Conservation (phyloP, 176 grass and related monocot genomes). For the Aegilops umbellulata region DNA sequence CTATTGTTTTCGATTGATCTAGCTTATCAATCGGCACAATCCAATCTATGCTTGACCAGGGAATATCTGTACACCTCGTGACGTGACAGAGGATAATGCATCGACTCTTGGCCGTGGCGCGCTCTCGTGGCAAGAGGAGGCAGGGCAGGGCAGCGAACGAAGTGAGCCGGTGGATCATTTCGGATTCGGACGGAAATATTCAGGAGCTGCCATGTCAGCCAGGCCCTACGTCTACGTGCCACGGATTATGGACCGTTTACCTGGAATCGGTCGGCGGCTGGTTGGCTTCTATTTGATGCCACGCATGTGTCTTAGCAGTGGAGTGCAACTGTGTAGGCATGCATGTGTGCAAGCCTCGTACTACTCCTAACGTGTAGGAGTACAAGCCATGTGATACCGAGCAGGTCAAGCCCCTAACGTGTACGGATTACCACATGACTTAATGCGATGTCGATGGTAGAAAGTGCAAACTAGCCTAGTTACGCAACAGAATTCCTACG, state of each 20-base stretch:
- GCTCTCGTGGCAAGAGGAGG: background rate
- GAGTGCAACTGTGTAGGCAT: background rate
- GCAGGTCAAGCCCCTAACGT: background rate
- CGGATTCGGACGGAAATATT: background rate
- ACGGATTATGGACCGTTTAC: background rate
- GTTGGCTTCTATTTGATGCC: background rate
- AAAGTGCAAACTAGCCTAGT: background rate
- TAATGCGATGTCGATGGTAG: background rate
- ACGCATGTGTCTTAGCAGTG: background rate
- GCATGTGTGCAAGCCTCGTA: background rate
- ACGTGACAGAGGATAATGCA: background rate
- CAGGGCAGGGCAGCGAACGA: too few relatives aligned
- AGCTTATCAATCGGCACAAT: background rate
- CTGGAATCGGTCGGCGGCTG: background rate
- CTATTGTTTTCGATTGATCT: background rate
- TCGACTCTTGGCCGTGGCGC: background rate
- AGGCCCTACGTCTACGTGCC: background rate
- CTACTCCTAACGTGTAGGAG: too few relatives aligned
- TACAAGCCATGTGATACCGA: background rate
- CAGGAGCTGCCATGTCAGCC: too few relatives aligned
- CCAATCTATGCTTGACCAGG: background rate
- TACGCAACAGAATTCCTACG: background rate
- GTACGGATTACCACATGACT: background rate
- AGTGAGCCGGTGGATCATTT: background rate
- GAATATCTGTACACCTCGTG: background rate